phyloP scores from a whole-genome alignment of 768 basidiomycete species.

The Dioszegia hungarica region DNA sequence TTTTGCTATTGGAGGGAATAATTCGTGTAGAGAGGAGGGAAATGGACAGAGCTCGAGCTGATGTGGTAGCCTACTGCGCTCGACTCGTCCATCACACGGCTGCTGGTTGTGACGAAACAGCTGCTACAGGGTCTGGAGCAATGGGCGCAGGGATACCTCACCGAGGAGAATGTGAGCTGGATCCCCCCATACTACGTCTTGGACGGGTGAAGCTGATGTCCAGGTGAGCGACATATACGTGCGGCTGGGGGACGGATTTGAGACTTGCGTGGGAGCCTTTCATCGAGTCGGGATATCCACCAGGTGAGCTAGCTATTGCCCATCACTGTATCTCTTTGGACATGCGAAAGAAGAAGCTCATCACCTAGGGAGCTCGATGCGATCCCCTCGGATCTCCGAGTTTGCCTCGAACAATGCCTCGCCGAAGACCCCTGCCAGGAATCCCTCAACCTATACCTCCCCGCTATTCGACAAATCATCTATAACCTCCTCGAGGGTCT shows the following conservation, averaged over 20 bases:
- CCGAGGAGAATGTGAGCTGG: conserved; percentile 37
- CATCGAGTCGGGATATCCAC: conserved; percentile 78
- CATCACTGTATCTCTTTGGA: too few species aligned
- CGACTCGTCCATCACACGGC: conserved; percentile 83
- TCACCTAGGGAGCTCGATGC: conserved; percentile 68
- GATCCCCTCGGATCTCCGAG: conserved; percentile 83
- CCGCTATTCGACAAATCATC: conserved; percentile 85
- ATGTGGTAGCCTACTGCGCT: conserved; percentile 18
- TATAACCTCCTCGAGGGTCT: conserved; percentile 87
- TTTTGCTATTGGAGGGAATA: too few species aligned
- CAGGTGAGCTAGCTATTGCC: conserved; percentile 59
- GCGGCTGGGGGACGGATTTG: conserved; percentile 93
- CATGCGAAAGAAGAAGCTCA: background rate
- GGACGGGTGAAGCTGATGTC: background rate
- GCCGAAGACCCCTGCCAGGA: conserved; percentile 81
- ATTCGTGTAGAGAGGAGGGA: too few species aligned
- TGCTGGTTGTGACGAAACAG: conserved; percentile 89
- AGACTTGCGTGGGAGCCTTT: conserved; percentile 85
- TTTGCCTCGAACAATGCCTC: conserved; percentile 81
- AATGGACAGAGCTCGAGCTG: background rate
- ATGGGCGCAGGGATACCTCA: conserved; percentile 38
- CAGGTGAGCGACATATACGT: conserved; percentile 97
- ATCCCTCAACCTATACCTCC: conserved; percentile 82
- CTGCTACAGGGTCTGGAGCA: conserved; percentile 62
- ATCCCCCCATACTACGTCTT: background rate